Conservation (phyloP, 2,329 filamentous ascomycete species). For the Fusarium buharicum region DNA sequence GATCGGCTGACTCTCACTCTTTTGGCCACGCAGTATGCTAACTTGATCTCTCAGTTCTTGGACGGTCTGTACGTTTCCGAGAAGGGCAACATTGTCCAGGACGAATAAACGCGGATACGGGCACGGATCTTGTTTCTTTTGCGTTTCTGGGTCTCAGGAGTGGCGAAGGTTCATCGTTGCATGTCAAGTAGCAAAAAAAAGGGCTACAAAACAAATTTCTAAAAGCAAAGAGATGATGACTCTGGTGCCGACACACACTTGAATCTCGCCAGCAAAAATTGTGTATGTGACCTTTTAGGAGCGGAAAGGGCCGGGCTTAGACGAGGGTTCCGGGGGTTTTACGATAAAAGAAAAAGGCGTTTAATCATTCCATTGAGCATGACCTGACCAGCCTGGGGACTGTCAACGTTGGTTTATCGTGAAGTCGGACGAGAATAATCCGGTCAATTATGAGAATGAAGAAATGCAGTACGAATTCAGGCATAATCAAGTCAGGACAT, state of each 20-base stretch:
- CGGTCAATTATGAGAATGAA: constrained; percentile 2
- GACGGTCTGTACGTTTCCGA: constrained; percentile 99
- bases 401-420: constrained; percentile 17
- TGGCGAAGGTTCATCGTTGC: constrained; percentile 71
- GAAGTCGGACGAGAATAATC: constrained; percentile 6
- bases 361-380: constrained; percentile 31
- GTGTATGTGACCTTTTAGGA: constrained; percentile 39
- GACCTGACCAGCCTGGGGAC: constrained; percentile 28
- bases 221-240: constrained; percentile 54
- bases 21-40: constrained; percentile 26
- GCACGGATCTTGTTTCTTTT: constrained; percentile 62
- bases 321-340: constrained; percentile 35
- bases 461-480: constrained; percentile 6
- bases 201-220: constrained; percentile 56
- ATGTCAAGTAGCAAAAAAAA: constrained; percentile 66
- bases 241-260: constrained; percentile 42
- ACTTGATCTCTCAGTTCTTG: constrained; percentile 77
- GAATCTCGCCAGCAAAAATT: constrained; percentile 24
- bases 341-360: constrained; percentile 34
- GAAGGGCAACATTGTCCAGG: constrained; percentile 92
- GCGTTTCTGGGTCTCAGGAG: constrained; percentile 71
- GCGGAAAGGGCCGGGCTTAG: constrained; percentile 34
- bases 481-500: background rate
- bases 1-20: background rate
- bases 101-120: constrained; percentile 64